Evolutionary conservation across 805 yeast genomes (phyloP), one percentile per base, ranked within the genome.

Genomic region (Saccharomycopsis lassenensis): DNA sequence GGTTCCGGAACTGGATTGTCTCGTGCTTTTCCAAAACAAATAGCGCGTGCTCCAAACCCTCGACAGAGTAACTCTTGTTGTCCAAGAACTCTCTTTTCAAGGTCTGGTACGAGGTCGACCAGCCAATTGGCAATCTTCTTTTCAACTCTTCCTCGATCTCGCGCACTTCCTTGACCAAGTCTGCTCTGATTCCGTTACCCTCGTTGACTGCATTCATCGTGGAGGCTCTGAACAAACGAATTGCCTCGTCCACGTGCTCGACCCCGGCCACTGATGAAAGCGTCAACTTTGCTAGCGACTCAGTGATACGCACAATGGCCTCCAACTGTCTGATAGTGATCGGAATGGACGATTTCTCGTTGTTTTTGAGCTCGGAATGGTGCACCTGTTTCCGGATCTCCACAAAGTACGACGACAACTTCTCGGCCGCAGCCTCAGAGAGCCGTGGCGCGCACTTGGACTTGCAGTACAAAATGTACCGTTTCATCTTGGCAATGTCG

Each of bases 261-360:
- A 76, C 91, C 6, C 74, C 70, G 3, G 95, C 97, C 12, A 85
- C 68, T 1, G 96, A 89, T 10, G 79, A 68, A 38, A 91, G 62
- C 39, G 77, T 77, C 40, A 91, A 56, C 57, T 91, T 91, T 5
- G 98, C 98, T 39, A 91, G 62, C 0, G 95, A 73, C 61, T 91
- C 99, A 2, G 96, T 74, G 37, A 91, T 91, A 63, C 99, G 87
- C 33, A 91, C 75, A 49, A 91, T 84, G 26, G 99, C 98, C 60
- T 91, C 99, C 44, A 91, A 68, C 63, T 91, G 99, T 68, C 99
- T 86, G 30, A 91, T 76, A 0, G 99, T 91, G 52, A 91, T 89
- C 21, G 99, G 99, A 51, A 91, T 91, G 1, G 95, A 80, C 1
- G 96, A 86, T 49, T 96, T 69, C 53, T 81, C 95, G 44, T 85